Evolutionary conservation across 1,139 yeast species (phyloP).

Genomic region (Blastobotrys niveus): DNA sequence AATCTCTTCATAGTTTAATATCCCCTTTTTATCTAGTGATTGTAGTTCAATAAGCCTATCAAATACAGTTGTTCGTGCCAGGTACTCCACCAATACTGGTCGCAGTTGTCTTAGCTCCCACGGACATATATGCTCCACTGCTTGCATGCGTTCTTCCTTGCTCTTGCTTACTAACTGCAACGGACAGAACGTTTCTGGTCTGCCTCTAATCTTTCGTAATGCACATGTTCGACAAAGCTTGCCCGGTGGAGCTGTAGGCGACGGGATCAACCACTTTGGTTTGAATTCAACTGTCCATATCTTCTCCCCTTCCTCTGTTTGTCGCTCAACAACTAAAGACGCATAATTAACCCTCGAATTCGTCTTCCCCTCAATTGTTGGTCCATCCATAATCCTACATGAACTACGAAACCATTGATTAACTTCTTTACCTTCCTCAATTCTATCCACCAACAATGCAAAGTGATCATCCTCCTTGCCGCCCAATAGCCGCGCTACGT

Average conservation of each 20-base stretch:
- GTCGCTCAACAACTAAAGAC: too few relatives aligned
- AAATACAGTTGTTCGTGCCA: conserved; percentile 21
- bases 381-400: conserved; percentile 8
- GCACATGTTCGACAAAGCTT: conserved; percentile 44
- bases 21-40: conserved; percentile 26
- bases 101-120: not conserved
- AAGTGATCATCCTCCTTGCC: conserved; percentile 1
- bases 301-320: not conserved
- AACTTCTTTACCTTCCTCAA: not conserved
- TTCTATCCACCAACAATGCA: conserved; percentile 22
- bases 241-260: conserved; percentile 34
- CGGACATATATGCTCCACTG: conserved; percentile 12
- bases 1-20: conserved; percentile 20
- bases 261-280: conserved; percentile 42
- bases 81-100: conserved; percentile 8
- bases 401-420: not conserved
- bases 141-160: conserved; percentile 14
- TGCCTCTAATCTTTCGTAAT: conserved; percentile 30
- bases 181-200: conserved; percentile 34
- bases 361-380: too few relatives aligned
- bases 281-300: conserved; percentile 34
- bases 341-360: too few relatives aligned
- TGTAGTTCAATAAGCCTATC: conserved; percentile 26
- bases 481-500: conserved; percentile 14
- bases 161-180: conserved; percentile 29